phyloP scores from a whole-genome alignment of 768 basidiomycete genomes.

The Lentinula boryana region DNA sequence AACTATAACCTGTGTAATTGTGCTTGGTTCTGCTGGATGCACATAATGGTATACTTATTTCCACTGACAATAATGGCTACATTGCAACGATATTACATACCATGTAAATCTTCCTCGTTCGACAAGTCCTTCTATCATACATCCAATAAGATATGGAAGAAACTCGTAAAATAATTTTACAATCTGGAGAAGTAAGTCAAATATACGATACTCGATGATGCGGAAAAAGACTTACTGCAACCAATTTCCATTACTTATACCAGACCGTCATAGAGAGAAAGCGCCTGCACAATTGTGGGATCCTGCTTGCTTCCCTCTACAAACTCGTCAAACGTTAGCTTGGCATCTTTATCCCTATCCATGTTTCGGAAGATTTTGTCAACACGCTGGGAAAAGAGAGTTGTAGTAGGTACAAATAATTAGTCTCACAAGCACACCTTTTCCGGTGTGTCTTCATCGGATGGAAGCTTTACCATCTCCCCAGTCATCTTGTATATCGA shows the following conservation, averaged over 20 bases:
- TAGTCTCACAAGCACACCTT: conserved; percentile 51
- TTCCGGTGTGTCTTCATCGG: conserved; percentile 99
- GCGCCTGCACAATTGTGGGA: conserved; percentile 96
- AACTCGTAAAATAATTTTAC: neutral
- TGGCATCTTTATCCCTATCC: conserved; percentile 94
- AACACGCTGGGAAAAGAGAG: conserved; percentile 60
- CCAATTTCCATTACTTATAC: conserved; percentile 42
- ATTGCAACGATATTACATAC: conserved; percentile 13
- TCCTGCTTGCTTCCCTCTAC: conserved; percentile 98
- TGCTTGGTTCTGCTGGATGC: neutral
- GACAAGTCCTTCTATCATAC: neutral
- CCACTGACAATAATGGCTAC: conserved; percentile 20
- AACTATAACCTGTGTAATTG: neutral
- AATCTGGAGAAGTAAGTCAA: neutral
- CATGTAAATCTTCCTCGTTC: neutral
- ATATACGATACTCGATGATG: neutral
- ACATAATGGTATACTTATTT: neutral
- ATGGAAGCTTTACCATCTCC: conserved; percentile 97
- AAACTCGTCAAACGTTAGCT: conserved; percentile 93
- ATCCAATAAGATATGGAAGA: neutral
- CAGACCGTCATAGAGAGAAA: conserved; percentile 92
- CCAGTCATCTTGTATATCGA: conserved; percentile 99
- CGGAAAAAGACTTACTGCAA: neutral
- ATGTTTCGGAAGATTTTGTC: conserved; percentile 98
- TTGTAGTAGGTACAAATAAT: conserved; percentile 9